Base-by-base conservation (phyloP, 257 asterid species). In the Solanum gandarillasii region DNA sequence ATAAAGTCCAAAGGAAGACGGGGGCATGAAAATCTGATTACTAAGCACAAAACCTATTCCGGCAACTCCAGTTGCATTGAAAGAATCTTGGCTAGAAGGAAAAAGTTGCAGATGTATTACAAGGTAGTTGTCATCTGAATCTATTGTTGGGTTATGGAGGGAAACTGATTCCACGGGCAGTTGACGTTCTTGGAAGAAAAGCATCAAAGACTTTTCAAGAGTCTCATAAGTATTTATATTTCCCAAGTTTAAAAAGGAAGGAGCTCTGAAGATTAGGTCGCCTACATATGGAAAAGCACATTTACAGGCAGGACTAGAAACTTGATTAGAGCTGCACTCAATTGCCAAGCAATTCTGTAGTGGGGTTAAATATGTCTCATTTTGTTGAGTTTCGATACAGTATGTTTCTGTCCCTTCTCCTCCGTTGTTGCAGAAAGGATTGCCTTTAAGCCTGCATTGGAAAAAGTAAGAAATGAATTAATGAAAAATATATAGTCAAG, bases 241-340 rank as follows among this genome's bases (percentile, higher is more conserved):
- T 78, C 92, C 96, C 71, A 91, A 92, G 94, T 85, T 58, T 87
- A 95, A 94, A 90, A 95, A 95, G 25, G 96, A 93, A 88, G 96
- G 95, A 36, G 98, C 93, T 3, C 98, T 93, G 60, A 97, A 95
- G 68, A 48, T 8, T 8, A 97, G 90, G 76, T 25, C 89, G 81
- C 99, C 99, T 4, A 92, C 75, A 87, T 94, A 97, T 52, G 99
- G 98, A 90, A 91, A 90, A 84, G 93, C 92, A 88, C 99, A 97
- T 78, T 88, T 71, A 92, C 99, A 95, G 21, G 90, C 90, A 62
- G 97, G 98, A 86, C 98, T 97, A 1, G 92, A 83, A 68, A 90
- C 43, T 90, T 89, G 91, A 36, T 87, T 90, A 5, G 91, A 87
- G 14, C 41, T 83, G 88, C 99, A 97, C 32, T 83, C 73, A 76